These are phyloP conservation scores for Tephrocybe sp. DNA, from an alignment of 768 basidiomycete genomes.

Conservation along the genomic window DNA sequence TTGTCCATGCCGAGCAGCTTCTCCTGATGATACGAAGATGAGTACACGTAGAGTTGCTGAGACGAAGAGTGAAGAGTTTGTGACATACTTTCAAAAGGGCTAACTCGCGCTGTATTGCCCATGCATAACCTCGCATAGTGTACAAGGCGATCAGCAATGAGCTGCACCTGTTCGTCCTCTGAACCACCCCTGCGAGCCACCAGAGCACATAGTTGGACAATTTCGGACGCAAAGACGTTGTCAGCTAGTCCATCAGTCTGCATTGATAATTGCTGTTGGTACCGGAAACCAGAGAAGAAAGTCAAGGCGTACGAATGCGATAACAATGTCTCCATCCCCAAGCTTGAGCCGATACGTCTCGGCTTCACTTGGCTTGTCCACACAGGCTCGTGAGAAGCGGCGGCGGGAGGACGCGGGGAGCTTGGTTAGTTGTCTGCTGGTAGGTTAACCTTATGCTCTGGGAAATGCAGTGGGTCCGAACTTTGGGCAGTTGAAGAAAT, in stretches of 20 bases:
- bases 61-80: background rate
- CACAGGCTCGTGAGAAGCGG: slow-evolving; percentile 47
- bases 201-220: slow-evolving; percentile 67
- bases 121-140: slow-evolving; percentile 70
- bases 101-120: slow-evolving; percentile 58
- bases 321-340: slow-evolving; percentile 50
- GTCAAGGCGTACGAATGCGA: slow-evolving; percentile 39
- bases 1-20: slow-evolving; percentile 64
- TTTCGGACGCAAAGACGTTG: slow-evolving; percentile 68
- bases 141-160: slow-evolving; percentile 70
- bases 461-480: slow-evolving; percentile 19
- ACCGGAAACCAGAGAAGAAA: background rate
- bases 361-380: slow-evolving; percentile 50
- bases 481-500: slow-evolving; percentile 59
- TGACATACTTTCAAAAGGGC: slow-evolving; percentile 71
- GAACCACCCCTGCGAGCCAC: slow-evolving; percentile 52
- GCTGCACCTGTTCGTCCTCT: slow-evolving; percentile 63
- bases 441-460: slow-evolving; percentile 11
- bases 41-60: background rate
- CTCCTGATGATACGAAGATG: slow-evolving; percentile 35
- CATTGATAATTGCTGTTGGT: background rate
- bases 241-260: slow-evolving; percentile 57
- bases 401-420: slow-evolving; percentile 41
- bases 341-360: slow-evolving; percentile 42
- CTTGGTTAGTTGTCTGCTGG: slow-evolving; percentile 51